Base-by-base conservation (phyloP, 345 rosid genomes). In the Carallia pectinifolia region DNA sequence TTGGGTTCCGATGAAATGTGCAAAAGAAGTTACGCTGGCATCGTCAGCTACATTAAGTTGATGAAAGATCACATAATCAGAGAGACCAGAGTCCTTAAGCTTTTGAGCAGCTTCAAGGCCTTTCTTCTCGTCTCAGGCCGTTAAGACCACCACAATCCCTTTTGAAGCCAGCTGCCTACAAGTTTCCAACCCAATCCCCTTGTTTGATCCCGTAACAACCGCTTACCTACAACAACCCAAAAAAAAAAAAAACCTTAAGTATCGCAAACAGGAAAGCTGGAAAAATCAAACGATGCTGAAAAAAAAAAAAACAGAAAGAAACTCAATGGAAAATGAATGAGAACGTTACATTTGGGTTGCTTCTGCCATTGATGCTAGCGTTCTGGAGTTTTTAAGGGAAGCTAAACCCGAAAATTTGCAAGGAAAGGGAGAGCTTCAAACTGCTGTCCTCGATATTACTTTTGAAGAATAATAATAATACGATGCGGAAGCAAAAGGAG, bases 171-270 rank as follows among this genome's bases (percentile, higher is more conserved):
- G 16, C 44, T 61, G 10, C 64, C 44, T 61, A 7, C 64, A 61
- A 5, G 60, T 65, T 65, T 61, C 79, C 53, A 70, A 64, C 29
- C 74, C 79, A 75, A 75, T 75, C 34, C 79, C 74, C 31, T 52
- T 70, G 47, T 75, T 70, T 76, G 23, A 23, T 23, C 23, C 23
- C 23, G 23, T 23, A 13, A 76, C 79, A n/a, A 70, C 63, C n/a
- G 79, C 79, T 58, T 17, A 65, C 71, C 79, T 65, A 23, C 23
- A 23, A 23, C n/a, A 23, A 23, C 23, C 23, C 23, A 23, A 23
- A 23, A 23, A 23, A 23, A 23, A 23, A 23, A 23, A 23, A 23
- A 23, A 23, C 23, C 23, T 23, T 23, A 23, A 23, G 23, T 18
- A 75, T 7, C 23, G 1, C 9, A 6, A 23, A 52, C 54, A 52